phyloP scores from a whole-genome alignment of 768 basidiomycete species.

The Plicaturopsis crispa region DNA sequence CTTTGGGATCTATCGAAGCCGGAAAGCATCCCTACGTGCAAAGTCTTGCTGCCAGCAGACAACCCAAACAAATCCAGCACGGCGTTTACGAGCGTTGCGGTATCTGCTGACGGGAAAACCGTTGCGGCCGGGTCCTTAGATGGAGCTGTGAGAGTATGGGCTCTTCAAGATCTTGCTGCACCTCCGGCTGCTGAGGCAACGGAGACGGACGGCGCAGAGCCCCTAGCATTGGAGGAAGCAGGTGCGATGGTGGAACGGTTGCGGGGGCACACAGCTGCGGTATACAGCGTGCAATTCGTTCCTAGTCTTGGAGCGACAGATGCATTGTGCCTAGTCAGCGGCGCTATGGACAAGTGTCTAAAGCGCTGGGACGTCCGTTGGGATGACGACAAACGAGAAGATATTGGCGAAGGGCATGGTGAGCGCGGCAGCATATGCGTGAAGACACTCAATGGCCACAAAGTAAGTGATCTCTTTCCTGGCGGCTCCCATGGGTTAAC shows the following conservation, averaged over 20 bases:
- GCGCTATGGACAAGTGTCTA: constrained; percentile 34
- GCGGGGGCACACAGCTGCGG: neutral
- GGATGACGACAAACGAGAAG: neutral
- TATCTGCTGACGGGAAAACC: neutral
- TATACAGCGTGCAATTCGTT: neutral
- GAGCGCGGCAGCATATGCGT: constrained; percentile 15
- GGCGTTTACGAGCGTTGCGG: neutral
- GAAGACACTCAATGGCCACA: constrained; percentile 21
- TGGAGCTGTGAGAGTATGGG: neutral
- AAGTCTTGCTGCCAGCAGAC: neutral
- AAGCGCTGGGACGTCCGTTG: constrained; percentile 39
- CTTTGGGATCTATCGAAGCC: neutral
- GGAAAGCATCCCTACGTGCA: neutral
- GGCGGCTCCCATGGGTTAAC: constrained; percentile 1
- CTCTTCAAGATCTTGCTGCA: neutral
- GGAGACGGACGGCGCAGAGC: neutral
- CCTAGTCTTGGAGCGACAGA: neutral
- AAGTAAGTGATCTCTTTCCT: constrained; percentile 8
- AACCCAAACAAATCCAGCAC: neutral
- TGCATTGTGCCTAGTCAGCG: constrained; percentile 30
- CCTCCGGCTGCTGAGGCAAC: neutral
- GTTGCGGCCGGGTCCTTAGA: neutral
- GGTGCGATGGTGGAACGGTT: neutral
- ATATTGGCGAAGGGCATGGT: constrained; percentile 3
- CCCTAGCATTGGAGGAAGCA: no score